These are phyloP conservation scores for Boletus rubroflammeus DNA, from an alignment of 768 basidiomycete genomes.

Conservation along the genomic window DNA sequence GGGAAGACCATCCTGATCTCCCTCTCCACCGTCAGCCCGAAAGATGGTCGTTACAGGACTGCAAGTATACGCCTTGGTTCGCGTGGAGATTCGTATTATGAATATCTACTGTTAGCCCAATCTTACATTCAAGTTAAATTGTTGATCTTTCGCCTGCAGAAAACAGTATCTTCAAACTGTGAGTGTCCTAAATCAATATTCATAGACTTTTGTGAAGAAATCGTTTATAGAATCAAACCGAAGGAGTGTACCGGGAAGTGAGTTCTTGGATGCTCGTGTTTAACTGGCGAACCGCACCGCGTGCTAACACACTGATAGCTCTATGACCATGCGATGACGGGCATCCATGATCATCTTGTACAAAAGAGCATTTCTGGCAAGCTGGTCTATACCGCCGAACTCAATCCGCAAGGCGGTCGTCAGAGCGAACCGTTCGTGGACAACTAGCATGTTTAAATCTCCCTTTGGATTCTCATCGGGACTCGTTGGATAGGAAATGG, in stretches of 20 bases:
- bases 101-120: slow-evolving; percentile 69
- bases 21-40: slow-evolving; percentile 35
- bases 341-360: slow-evolving; percentile 73
- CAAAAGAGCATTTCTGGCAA: slow-evolving; percentile 54
- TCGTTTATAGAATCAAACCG: slow-evolving; percentile 57
- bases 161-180: slow-evolving; percentile 35
- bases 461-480: slow-evolving; percentile 6
- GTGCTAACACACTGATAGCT: slow-evolving; percentile 48
- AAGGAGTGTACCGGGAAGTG: slow-evolving; percentile 74
- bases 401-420: slow-evolving; percentile 53
- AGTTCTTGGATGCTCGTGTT: slow-evolving; percentile 17
- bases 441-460: not conserved
- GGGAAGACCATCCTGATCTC: slow-evolving; percentile 8
- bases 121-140: not conserved
- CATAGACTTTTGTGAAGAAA: not conserved
- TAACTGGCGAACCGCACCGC: not conserved
- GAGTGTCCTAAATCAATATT: slow-evolving; percentile 6
- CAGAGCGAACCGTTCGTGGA: slow-evolving; percentile 34
- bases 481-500: slow-evolving; percentile 52
- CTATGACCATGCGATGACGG: slow-evolving; percentile 85
- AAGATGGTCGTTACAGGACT: slow-evolving; percentile 50
- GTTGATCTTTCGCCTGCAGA: slow-evolving; percentile 13
- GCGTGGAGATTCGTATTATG: slow-evolving; percentile 91
- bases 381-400: slow-evolving; percentile 79
- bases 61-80: slow-evolving; percentile 87